Base-by-base conservation (phyloP, 202 grass and related monocot species). In the Schoenoplectus tabernaemontani region DNA sequence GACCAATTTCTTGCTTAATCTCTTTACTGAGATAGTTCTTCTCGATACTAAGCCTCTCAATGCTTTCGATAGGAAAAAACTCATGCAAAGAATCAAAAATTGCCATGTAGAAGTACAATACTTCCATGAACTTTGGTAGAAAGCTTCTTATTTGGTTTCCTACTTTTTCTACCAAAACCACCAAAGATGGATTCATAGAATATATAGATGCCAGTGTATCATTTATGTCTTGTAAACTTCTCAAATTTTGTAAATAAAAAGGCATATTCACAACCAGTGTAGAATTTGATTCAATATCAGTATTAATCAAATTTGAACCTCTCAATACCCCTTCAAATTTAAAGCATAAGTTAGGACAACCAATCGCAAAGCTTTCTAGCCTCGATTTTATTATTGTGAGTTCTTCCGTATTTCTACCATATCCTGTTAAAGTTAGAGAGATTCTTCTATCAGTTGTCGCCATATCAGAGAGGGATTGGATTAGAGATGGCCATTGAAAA, bases 401-500 rank as follows among this genome's bases (percentile, higher is more conserved):
- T 61, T 93, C 87, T 30, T 91, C 82, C 10, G 50, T 26, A 80
- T 47, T 90, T 10, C 77, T 33, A 20, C 91, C 85, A 36, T 93
- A 60, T 0, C 89, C 91, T 15, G 89, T 97, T 79, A 97, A 77
- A 33, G 78, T 86, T 43, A 97, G 80, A 57, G 85, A 88, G n/a
- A 91, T 85, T 12, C 50, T 57, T 32, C 71, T 43, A 44, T 24
- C 56, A 54, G 77, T 80, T 2, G 48, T 83, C 39, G 85, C 85
- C 57, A 84, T 84, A 54, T 90, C 77, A 1, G 87, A 93, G 7
- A 97, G 76, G 44, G 94, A 97, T 76, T 97, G 91, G 67, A 97
- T 93, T 3, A 97, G 78, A 2, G 91, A 97, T 32, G 94, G 94
- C 94, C 94, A 97, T 86, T 97, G 91, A 86, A 93, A 97, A 20